Conservation (phyloP, 179 eudicot species). For the Vitellaria paradoxa region DNA sequence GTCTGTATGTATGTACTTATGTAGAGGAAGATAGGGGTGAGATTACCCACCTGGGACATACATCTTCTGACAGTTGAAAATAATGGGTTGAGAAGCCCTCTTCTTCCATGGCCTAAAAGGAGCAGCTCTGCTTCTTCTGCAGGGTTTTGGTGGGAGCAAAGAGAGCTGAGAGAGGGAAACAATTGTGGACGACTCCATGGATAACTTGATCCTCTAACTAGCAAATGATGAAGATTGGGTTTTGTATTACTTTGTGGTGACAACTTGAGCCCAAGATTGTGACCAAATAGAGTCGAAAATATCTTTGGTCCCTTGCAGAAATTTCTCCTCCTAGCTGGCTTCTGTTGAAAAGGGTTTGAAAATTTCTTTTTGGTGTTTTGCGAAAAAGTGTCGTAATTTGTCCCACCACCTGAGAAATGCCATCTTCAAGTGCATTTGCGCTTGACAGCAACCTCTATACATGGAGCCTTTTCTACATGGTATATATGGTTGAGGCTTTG, state of each 20-base stretch:
- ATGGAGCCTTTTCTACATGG: too few species aligned
- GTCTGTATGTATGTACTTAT: background rate
- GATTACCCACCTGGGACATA: slow-evolving; percentile 77
- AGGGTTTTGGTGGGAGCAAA: slow-evolving; percentile 34
- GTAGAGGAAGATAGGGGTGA: background rate
- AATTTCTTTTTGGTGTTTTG: background rate
- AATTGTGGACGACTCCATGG: slow-evolving; percentile 57
- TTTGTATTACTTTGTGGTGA: background rate
- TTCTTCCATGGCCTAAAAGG: slow-evolving; percentile 38
- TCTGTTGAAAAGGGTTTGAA: background rate
- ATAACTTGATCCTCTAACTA: background rate
- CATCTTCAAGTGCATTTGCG: background rate
- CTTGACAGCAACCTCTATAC: background rate
- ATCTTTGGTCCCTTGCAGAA: background rate
- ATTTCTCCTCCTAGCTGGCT: background rate
- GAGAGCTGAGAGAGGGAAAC: slow-evolving; percentile 44
- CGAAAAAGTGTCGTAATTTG: background rate
- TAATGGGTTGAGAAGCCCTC: slow-evolving; percentile 30
- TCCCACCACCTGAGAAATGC: background rate
- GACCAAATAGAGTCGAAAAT: background rate
- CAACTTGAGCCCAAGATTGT: background rate
- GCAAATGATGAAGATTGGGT: background rate
- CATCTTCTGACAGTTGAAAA: slow-evolving; percentile 74
- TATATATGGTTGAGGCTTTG: too few species aligned
- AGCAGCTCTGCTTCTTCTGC: slow-evolving; percentile 14